These are phyloP conservation scores for Nothophoma quercina DNA, from an alignment of 2,329 filamentous ascomycete species.

Conservation along the genomic window DNA sequence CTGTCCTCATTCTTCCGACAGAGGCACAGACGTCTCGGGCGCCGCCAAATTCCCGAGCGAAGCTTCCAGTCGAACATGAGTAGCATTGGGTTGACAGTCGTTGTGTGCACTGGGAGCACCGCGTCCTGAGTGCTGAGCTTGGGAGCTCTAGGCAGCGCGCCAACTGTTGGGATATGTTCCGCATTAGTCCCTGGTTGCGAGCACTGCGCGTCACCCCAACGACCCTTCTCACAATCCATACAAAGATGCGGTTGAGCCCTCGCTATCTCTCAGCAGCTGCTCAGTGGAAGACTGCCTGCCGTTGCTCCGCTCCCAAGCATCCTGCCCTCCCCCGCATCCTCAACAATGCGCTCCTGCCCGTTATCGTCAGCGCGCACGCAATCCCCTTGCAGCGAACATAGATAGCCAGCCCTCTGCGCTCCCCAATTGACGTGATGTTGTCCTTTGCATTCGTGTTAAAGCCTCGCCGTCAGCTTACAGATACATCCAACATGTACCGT, in stretches of 20 bases:
- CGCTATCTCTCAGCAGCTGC: constrained; percentile 32
- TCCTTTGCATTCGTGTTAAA: background rate
- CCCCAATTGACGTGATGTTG: background rate
- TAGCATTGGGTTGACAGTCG: background rate
- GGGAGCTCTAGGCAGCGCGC: background rate
- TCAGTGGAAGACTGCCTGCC: constrained; percentile 10
- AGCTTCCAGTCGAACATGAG: constrained; percentile 8
- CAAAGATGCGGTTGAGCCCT: constrained; percentile 24
- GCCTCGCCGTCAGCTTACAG: constrained; percentile 11
- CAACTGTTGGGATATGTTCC: constrained; percentile 30
- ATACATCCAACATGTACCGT: background rate
- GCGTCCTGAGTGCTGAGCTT: constrained; percentile 13
- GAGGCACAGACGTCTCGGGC: constrained; percentile 25
- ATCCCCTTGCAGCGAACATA: background rate
- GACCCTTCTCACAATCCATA: constrained; percentile 2
- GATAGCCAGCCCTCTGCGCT: background rate
- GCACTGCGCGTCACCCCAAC: constrained; percentile 19
- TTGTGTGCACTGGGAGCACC: constrained; percentile 2
- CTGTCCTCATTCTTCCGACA: constrained; percentile 15
- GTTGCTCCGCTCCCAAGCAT: constrained; percentile 19
- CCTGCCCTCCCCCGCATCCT: constrained; percentile 20
- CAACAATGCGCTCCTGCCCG: constrained; percentile 19
- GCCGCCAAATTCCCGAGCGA: constrained; percentile 5
- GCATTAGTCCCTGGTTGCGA: constrained; percentile 34
- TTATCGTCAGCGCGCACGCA: constrained; percentile 13